A percentile compares a stretch with the other conserved stretches of the same genome.
Evolutionary conservation across 192 early-diverging fungal genomes (phyloP).

Genomic region (Podila verticillata): DNA sequence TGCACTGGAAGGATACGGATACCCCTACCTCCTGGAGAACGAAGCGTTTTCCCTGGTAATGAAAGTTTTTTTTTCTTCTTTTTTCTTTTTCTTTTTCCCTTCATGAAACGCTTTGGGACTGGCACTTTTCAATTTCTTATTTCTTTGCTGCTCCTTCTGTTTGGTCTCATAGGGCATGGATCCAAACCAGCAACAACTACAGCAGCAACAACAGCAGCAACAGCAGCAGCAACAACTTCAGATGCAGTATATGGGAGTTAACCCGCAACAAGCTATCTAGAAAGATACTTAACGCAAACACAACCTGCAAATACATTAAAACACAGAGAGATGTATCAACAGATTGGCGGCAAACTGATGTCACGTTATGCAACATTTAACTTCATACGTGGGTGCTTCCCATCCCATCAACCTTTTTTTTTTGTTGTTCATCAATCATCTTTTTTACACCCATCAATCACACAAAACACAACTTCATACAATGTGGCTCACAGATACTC

Average conservation of each 20-base stretch:
- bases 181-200: constrained; percentile 8
- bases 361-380: not conserved
- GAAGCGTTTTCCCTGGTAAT: constrained; percentile 27
- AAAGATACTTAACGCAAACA: too few species aligned
- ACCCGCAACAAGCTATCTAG: too few species aligned
- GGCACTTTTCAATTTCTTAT: too few species aligned
- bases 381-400: not conserved
- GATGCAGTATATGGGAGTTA: not conserved
- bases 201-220: constrained; percentile 6
- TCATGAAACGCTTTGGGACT: constrained; percentile 12
- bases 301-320: too few species aligned
- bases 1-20: constrained; percentile 21
- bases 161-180: not conserved
- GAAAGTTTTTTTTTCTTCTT: not conserved
- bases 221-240: not conserved
- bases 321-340: too few species aligned
- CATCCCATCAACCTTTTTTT: not conserved
- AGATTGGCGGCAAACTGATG: too few species aligned
- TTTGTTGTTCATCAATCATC: not conserved
- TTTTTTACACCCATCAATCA: not conserved
- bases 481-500: constrained; percentile 6
- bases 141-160: not conserved
- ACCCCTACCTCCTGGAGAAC: constrained; percentile 25
- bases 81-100: constrained; percentile 4
- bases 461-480: not conserved